phyloP scores from a whole-genome alignment of 2,329 filamentous ascomycete species.

The Gyromitra esculenta region DNA sequence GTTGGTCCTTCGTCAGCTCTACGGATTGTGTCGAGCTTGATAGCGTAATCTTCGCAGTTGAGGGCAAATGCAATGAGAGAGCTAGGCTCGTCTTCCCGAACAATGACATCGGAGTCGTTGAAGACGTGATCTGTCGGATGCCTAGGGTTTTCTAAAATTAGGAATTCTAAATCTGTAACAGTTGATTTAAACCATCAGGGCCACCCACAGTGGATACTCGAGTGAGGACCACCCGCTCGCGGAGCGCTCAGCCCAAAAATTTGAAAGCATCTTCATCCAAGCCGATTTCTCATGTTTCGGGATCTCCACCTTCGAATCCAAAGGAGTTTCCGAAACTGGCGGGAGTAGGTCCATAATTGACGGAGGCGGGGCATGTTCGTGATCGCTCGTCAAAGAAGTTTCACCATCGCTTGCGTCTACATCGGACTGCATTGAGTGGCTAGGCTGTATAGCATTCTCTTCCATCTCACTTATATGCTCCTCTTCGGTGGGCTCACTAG shows the following conservation, averaged over 20 bases:
- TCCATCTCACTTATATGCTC: conserved; percentile 29
- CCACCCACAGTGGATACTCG: conserved; percentile 82
- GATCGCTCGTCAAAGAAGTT: conserved; percentile 73
- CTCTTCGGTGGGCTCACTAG: conserved; percentile 37
- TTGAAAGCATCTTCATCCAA: conserved; percentile 92
- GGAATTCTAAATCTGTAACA: background rate
- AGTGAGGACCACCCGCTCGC: conserved; percentile 92
- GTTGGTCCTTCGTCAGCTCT: conserved; percentile 57
- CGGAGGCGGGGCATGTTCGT: conserved; percentile 66
- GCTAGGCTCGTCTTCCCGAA: conserved; percentile 95
- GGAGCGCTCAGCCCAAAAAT: conserved; percentile 98
- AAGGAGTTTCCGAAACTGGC: conserved; percentile 60
- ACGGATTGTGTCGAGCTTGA: conserved; percentile 77
- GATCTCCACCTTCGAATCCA: conserved; percentile 75
- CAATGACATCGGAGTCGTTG: conserved; percentile 94
- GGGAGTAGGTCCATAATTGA: conserved; percentile 55
- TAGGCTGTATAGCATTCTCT: conserved; percentile 37
- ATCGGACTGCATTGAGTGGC: conserved; percentile 64
- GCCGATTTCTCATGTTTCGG: conserved; percentile 93
- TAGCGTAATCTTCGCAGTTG: conserved; percentile 84
- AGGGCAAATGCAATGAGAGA: conserved; percentile 94
- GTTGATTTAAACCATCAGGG: background rate
- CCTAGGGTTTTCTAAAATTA: conserved; percentile 57
- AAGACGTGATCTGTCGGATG: conserved; percentile 87
- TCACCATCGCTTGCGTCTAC: conserved; percentile 77